Base-by-base conservation (phyloP, 2,329 filamentous ascomycete species). In the Hymenoscyphus albidus region DNA sequence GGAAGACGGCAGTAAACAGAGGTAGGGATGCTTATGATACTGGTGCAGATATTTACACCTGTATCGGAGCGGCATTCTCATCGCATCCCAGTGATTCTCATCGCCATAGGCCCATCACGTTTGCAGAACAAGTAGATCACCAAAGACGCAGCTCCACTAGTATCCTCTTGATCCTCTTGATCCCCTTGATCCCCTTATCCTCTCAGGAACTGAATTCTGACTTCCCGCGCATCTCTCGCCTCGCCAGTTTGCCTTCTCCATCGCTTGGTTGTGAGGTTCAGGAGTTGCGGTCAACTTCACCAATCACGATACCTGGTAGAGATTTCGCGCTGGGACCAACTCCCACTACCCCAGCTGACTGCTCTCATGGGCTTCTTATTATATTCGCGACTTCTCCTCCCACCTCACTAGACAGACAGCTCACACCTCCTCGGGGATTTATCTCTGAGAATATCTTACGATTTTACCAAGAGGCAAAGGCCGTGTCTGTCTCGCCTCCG, bases 291-390 rank as follows among this genome's bases (percentile, higher is more conserved):
- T 31, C 9, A 32, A 16, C 51, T 61, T 51, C 62, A 62, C 70
- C 70, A 72, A 72, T 70, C 69, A 65, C 67, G 64, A 67, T 67
- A 35, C 32, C 32, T 22, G 22, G 22, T 22, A 64, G 63, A 60
- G 64, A 56, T 27, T 64, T 68, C 63, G 60, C 65, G 55, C 62
- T 40, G 58, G 44, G 44, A 22, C 44, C 18, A 51, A 22, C 44
- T 22, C 22, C 22, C 63, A 61, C 62, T 64, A 66, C 64, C 64
- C 44, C 51, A 61, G 59, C 58, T 61, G 22, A 59, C 61, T 38
- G 27, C 18, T 51, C 44, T 31, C 27, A 5, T 35, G 35, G 35
- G 32, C 22, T 22, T 22, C 22, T 35, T 35, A 35, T 35, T 48
- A 42, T 48, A 32, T 27, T 38, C 35, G 27, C 18, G 39, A 48